These are phyloP conservation scores for Taphrina confusa DNA, from an alignment of 1,139 yeast genomes.

Conservation along the genomic window DNA sequence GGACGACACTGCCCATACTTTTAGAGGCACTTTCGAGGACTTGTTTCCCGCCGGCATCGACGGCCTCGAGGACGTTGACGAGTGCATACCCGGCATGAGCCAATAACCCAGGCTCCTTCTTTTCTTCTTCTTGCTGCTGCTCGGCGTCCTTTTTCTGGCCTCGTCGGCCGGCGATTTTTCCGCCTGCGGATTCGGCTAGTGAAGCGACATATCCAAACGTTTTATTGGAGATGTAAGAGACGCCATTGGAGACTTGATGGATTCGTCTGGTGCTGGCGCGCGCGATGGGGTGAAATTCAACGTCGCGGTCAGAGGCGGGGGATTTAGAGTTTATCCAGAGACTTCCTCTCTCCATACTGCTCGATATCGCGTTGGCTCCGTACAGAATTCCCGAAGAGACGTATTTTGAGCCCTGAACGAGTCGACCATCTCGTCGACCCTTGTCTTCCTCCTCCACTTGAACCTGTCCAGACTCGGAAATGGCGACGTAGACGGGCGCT, in stretches of 20 bases:
- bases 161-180: slow-evolving; percentile 1
- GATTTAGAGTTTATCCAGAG: slow-evolving; percentile 15
- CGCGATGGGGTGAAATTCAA: slow-evolving; percentile 19
- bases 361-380: slow-evolving; percentile 7
- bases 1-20: slow-evolving; percentile 17
- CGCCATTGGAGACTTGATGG: slow-evolving; percentile 15
- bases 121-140: not conserved
- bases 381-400: slow-evolving; percentile 25
- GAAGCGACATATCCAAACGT: slow-evolving; percentile 19
- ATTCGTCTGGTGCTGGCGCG: slow-evolving; percentile 18
- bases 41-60: slow-evolving; percentile 65
- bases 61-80: slow-evolving; percentile 58
- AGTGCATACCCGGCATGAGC: slow-evolving; percentile 58
- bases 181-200: slow-evolving; percentile 20
- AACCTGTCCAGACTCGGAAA: slow-evolving; percentile 12
- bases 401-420: slow-evolving; percentile 8
- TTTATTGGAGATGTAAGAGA: slow-evolving; percentile 17
- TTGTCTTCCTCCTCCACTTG: slow-evolving; percentile 7
- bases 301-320: slow-evolving; percentile 3
- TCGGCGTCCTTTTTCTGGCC: slow-evolving; percentile 16
- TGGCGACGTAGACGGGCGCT: slow-evolving; percentile 21
- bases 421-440: slow-evolving; percentile 4
- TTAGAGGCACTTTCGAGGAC: slow-evolving; percentile 23
- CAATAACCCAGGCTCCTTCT: slow-evolving; percentile 41
- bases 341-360: slow-evolving; percentile 15